phyloP scores from a whole-genome alignment of 208 protist genomes.

The Leishmania arabica region DNA sequence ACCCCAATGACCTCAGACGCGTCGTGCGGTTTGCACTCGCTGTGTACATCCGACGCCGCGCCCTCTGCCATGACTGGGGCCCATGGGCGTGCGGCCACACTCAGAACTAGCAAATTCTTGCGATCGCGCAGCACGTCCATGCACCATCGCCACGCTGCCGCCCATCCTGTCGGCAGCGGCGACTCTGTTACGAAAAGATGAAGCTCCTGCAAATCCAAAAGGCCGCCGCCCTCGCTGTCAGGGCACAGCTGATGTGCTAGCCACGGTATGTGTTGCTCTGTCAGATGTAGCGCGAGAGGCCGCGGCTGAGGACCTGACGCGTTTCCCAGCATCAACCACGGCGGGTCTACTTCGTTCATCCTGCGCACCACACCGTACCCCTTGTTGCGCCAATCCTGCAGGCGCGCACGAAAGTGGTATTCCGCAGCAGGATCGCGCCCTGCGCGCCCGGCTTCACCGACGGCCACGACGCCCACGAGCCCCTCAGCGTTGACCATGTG shows the following conservation, averaged over 20 bases:
- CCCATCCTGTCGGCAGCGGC: slow-evolving; percentile 25
- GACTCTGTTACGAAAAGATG: slow-evolving; percentile 38
- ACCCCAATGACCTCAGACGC: neutral
- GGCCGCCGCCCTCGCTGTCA: slow-evolving; percentile 27
- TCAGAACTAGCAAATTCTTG: slow-evolving; percentile 33
- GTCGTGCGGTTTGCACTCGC: neutral
- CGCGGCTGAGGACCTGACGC: slow-evolving; percentile 18
- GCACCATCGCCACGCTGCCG: slow-evolving; percentile 49
- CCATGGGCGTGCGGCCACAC: slow-evolving; percentile 8
- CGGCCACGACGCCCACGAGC: neutral
- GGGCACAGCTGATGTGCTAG: slow-evolving; percentile 40
- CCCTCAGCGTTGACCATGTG: neutral
- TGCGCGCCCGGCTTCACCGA: neutral
- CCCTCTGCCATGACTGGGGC: neutral
- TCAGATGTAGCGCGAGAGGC: slow-evolving; percentile 53
- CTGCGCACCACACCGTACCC: slow-evolving; percentile 20
- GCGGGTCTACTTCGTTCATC: slow-evolving; percentile 29
- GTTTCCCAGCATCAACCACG: slow-evolving; percentile 28
- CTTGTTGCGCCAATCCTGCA: neutral
- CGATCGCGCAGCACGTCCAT: slow-evolving; percentile 31
- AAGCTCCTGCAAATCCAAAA: slow-evolving; percentile 47
- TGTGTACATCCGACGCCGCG: neutral
- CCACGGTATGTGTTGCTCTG: slow-evolving; percentile 59
- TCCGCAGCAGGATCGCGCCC: neutral
- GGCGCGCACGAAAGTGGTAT: neutral